Evolutionary conservation across 2,329 filamentous ascomycete genomes (phyloP).

Genomic region (Orbilia oligospora): DNA sequence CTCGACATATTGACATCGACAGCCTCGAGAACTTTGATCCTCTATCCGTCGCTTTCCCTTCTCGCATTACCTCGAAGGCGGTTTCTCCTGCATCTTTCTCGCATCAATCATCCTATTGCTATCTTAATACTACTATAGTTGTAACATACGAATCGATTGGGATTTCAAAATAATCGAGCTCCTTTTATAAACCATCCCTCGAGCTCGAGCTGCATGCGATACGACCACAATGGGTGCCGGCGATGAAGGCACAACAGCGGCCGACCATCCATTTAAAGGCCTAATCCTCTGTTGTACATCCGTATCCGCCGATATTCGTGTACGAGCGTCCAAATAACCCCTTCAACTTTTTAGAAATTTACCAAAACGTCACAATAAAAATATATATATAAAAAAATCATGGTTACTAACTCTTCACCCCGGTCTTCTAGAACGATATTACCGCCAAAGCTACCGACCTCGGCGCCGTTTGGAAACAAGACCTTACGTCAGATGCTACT

Average conservation of each 20-base stretch:
- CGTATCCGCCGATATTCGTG: slow-evolving; percentile 82
- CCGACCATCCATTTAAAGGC: slow-evolving; percentile 74
- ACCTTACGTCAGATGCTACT: slow-evolving; percentile 95
- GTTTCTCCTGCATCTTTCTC: background rate
- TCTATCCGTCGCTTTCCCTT: background rate
- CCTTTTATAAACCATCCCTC: background rate
- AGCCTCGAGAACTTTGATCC: background rate
- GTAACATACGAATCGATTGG: background rate
- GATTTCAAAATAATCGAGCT: background rate
- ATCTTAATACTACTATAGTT: background rate
- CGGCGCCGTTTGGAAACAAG: slow-evolving; percentile 87
- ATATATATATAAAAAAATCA: slow-evolving; percentile 64
- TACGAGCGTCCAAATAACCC: slow-evolving; percentile 68
- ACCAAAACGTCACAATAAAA: slow-evolving; percentile 66
- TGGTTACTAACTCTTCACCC: slow-evolving; percentile 61
- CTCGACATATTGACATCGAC: background rate
- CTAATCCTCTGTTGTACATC: slow-evolving; percentile 90
- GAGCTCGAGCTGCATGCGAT: slow-evolving; percentile 1
- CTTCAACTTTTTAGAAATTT: background rate
- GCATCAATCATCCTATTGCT: background rate
- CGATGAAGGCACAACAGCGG: slow-evolving; percentile 47
- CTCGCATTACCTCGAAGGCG: background rate
- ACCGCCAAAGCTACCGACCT: slow-evolving; percentile 80
- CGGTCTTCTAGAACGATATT: slow-evolving; percentile 70
- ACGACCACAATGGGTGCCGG: slow-evolving; percentile 31